Evolutionary conservation across 345 rosid genomes (phyloP), one percentile per base, ranked within the genome.

Genomic region (Draba incana): DNA sequence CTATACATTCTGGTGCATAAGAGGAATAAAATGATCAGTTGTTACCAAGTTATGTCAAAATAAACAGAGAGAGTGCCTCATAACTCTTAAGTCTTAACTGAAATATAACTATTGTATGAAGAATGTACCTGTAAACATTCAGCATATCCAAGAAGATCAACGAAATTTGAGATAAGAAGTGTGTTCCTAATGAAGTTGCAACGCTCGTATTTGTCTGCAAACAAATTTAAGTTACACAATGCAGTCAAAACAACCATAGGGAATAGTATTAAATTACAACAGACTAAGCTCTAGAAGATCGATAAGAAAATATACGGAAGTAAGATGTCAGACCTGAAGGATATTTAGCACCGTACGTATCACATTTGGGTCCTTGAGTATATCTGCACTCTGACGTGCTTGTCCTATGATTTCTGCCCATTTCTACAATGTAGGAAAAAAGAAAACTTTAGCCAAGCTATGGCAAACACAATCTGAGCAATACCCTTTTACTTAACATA

Each of bases 121-220:
- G 56, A 43, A 38, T 55, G 61, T 81, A 95, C 99, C 88, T 95
- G 75, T 95, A 95, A 46, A 95, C 92, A 69, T 92, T 95, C 68
- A 95, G 88, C 97, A 92, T 95, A 82, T 95, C 99, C 85, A 95
- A 70, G 72, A 88, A 95, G 76, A 92, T 92, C 71, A 82, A 71
- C 62, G 99, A 84, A 48, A 95, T 89, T 72, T 95, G 99, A 2
- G 96, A 46, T 45, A 95, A 70, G 78, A 92, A 95, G 77, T 78
- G 80, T 16, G 98, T 89, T 70, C 99, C 98, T 49, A 92, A 84
- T 31, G 98, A 84, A 75, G 71, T 83, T 70, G 99, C 98, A 66
- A 80, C 99, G 58, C 99, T 92, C 15, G 99, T 95, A 69, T 95
- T 95, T 51, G 97, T 95, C 99, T 95, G 94, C 86, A 85, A 43